phyloP scores from a whole-genome alignment of 805 yeast genomes.

The Metschnikowia orientalis region DNA sequence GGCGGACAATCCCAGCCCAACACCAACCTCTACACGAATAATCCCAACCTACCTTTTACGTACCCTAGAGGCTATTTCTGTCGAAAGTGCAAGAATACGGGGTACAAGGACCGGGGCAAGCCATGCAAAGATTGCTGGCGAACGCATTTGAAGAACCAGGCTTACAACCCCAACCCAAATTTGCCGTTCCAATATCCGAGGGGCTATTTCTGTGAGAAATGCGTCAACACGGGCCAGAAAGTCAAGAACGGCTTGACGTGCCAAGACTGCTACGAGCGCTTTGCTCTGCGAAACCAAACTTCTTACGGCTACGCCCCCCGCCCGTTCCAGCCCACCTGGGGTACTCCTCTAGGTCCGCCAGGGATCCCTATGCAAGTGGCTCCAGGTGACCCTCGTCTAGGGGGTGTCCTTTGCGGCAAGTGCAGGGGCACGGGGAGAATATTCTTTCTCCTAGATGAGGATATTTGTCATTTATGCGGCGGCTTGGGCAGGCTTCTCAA shows the following conservation, averaged over 20 bases:
- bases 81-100: slow-evolving; percentile 33
- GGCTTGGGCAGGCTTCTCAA: slow-evolving; percentile 58
- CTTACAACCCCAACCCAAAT: slow-evolving; percentile 44
- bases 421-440: slow-evolving; percentile 65
- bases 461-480: slow-evolving; percentile 57
- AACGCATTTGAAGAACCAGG: slow-evolving; percentile 22
- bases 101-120: slow-evolving; percentile 24
- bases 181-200: slow-evolving; percentile 67
- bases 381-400: slow-evolving; percentile 76
- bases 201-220: slow-evolving; percentile 58
- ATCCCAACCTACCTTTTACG: slow-evolving; percentile 24
- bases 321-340: neutral
- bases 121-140: slow-evolving; percentile 31
- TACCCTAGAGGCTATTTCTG: slow-evolving; percentile 31
- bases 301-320: slow-evolving; percentile 5
- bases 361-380: slow-evolving; percentile 40
- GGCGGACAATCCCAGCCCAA: slow-evolving; percentile 1
- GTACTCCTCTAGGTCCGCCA: slow-evolving; percentile 17
- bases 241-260: slow-evolving; percentile 64
- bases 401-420: slow-evolving; percentile 69
- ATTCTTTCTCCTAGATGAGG: slow-evolving; percentile 54
- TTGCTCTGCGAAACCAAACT: slow-evolving; percentile 42
- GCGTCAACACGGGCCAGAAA: slow-evolving; percentile 68
- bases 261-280: slow-evolving; percentile 63
- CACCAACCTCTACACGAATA: slow-evolving; percentile 15